Evolutionary conservation across 768 basidiomycete genomes (phyloP), one percentile per base, ranked within the genome.

Genomic region (Guyanaporus albipodus): DNA sequence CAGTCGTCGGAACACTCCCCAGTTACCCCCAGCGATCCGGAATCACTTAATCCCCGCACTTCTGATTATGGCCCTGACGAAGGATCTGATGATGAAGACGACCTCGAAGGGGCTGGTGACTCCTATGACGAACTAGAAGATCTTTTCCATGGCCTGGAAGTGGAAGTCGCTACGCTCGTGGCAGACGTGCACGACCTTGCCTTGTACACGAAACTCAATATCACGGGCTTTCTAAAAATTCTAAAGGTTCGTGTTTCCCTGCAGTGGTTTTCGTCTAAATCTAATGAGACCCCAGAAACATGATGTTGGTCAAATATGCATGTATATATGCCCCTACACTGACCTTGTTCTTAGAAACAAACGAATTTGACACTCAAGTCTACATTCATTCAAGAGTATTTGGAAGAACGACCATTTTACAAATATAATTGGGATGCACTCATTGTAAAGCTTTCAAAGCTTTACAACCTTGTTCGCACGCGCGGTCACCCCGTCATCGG

Each of bases 211-310:
- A 98, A 98, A 64, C 79, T 98, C 44, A 98, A 98, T 65, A 93
- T 97, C 60, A 97, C 96, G 1, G 96, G 96, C 9, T 99, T 99
- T 66, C 87, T 97, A 77, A 99, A 99, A 71, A 97, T 97, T 51
- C 74, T 97, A 51, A 97, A 98, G 78, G 88, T 86, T 49, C 38
- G 67, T 66, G 11, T 38, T 21, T 2, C 38, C 42, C 2, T 46
- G 26, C 21, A 24, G 14, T 24, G 28, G 27, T 28, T n/a, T 40
- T 6, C 32, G 33, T 45, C 38, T 18, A 4, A 28, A 38, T 40
- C 51, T 55, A 24, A 63, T 4, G 14, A 23, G 23, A 32, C 37
- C 37, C 23, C 52, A 91, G 87, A 97, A 97, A 85, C 93, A 97
- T 64, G 93, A 96, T 64, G 91, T 93, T 58, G 75, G 67, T 34